Conservation (phyloP, 2,329 filamentous ascomycete genomes). For the Pseudogymnoascus sp. region DNA sequence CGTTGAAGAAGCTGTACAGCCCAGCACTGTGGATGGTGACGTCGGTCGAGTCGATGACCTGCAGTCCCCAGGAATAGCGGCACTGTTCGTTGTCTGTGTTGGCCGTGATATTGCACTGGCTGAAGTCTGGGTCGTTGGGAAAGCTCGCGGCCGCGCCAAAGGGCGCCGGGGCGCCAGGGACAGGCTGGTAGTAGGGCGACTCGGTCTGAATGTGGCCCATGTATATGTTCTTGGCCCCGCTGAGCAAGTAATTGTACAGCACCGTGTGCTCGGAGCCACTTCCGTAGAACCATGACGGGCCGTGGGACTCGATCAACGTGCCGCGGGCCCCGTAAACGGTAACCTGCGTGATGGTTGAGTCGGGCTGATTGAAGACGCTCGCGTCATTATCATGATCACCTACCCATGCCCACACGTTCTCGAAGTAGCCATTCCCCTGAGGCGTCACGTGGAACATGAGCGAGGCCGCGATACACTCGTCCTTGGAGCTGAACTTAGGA, state of each 20-base stretch:
- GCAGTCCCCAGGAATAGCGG: conserved; percentile 56
- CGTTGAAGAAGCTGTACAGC: conserved; percentile 51
- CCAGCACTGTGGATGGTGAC: conserved; percentile 44
- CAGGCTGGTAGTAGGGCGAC: conserved; percentile 42
- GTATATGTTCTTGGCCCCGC: conserved; percentile 40
- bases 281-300: conserved; percentile 70
- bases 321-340: conserved; percentile 32
- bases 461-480: conserved; percentile 28
- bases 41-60: conserved; percentile 44
- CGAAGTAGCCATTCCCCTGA: conserved; percentile 31
- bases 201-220: conserved; percentile 35
- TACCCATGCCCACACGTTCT: conserved; percentile 41
- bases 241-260: conserved; percentile 61
- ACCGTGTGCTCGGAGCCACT: conserved; percentile 59
- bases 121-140: conserved; percentile 44
- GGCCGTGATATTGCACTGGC: conserved; percentile 31
- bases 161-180: conserved; percentile 36
- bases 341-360: conserved; percentile 24
- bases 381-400: conserved; percentile 34
- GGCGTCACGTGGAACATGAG: conserved; percentile 28
- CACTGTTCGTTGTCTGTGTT: conserved; percentile 29
- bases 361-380: conserved; percentile 14
- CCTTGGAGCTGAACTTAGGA: conserved; percentile 28
- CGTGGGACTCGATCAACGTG: conserved; percentile 54
- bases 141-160: conserved; percentile 24